Base-by-base conservation (phyloP, 2,329 filamentous ascomycete species). In the Boeremia lycopersici region DNA sequence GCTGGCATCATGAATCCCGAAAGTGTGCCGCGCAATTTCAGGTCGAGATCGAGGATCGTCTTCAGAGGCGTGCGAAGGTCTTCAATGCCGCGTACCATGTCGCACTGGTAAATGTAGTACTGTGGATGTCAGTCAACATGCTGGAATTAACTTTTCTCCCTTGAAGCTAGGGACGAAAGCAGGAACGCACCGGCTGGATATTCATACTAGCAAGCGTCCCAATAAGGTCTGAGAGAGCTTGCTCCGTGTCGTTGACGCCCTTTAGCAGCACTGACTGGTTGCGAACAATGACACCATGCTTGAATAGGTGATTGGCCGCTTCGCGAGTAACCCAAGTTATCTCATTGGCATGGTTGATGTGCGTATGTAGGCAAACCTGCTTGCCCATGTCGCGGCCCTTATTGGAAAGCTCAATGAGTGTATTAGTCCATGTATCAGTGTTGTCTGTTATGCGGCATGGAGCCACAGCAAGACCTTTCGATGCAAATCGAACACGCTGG, bases 41-140 rank as follows among this genome's bases (percentile, higher is more conserved):
- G 76, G 68, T 88, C 85, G 0, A 88, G 74, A 15, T 84, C 74
- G 13, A 87, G 76, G 41, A 86, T 85, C 2, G 81, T 84, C 38
- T 78, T 77, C 10, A 88, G 77, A 2, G 84, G 84, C 0, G 85
- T 88, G 7, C 86, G 82, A 19, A 87, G 75, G 62, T 88, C 85
- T 73, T 88, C 86, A 2, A 84, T 77, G 39, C 80, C 82, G 26
- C 77, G 71, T 8, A 87, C 83, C 80, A 88, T 84, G 67, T 88
- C 86, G 41, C 82, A 83, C 64, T 87, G 84, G 69, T 88, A 88
- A 46, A 88, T 81, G 62, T 88, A 88, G 69, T 88, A 88, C 81
- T 85, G 34, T 15, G 10, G 7, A 30, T 5, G 17, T 45, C 13
- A 48, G 43, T 38, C 8, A 15, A 1, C 9, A 4, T 31, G 38